Evolutionary conservation across 1,284 basidiomycete genomes (phyloP), one percentile per base, ranked within the genome.

Genomic region (Rhodotorula sp.): DNA sequence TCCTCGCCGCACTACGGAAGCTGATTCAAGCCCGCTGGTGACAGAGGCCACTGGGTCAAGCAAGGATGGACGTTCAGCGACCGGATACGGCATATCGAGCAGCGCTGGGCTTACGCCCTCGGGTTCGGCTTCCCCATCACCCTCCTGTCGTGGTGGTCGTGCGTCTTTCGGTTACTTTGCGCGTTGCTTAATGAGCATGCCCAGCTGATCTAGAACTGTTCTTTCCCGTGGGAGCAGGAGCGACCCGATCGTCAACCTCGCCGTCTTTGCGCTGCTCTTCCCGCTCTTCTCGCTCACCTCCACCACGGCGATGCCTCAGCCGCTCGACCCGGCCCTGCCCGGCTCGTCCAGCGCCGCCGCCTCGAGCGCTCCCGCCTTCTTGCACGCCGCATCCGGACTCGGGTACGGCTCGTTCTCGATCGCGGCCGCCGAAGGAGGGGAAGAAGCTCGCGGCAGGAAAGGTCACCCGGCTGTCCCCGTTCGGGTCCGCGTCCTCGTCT

Each of bases 41-140:
- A 30, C 71, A 91, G 90, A 76, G 90, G 88, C 76, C 85, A 89
- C 49, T 91, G 90, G 90, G 85, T 89, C 57, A 86, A 89, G 14
- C 86, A 87, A 24, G 89, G 89, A 14, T 80, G 88, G 74, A 87
- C 88, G 18, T 82, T 91, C 42, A 84, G 88, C 6, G 82, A 85
- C 42, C 83, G 91, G 60, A 86, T 92, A 61, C 82, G 88, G 62
- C 85, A 89, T 78, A 82, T 92, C 26, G 91, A 93, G 81, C 90
- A 92, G 79, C 85, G 90, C 59, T 93, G 91, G 91, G 85, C 88
- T 2, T 93, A 92, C 80, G 91, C 88, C 78, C 84, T 91, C 68
- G 88, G 89, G 12, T 93, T 91, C 72, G 91, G 91, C 85, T 78
- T 65, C 24, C 67, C 42, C 62, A 73, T 66, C n/a, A 60, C 53